Base-by-base conservation (phyloP, 2,329 filamentous ascomycete species). In the Diaporthe ampelina region DNA sequence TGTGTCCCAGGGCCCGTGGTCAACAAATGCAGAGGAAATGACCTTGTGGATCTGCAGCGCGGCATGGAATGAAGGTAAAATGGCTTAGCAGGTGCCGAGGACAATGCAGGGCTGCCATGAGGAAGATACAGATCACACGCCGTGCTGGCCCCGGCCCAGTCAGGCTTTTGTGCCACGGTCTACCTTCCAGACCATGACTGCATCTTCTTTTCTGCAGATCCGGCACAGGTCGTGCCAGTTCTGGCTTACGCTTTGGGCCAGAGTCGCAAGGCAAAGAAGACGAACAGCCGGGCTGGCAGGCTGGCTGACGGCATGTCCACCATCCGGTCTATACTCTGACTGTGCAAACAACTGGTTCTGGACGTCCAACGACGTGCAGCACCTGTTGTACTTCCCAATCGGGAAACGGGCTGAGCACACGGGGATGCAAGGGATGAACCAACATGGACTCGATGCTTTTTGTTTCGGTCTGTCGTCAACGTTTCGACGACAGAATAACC, bases 1-100 rank as follows among this genome's bases (percentile, higher is more conserved):
- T 43, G 40, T 43, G 40, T 17, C 40, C 61, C 61, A 67, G 61
- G 26, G 43, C 61, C 29, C 63, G 63, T 52, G 48, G 48, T 40
- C 48, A 68, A 68, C 63, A 68, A 54, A 68, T 68, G 63, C 48
- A 68, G 45, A 68, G 63, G 63, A 68, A 68, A 68, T 68, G 63
- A 68, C 63, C 13, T 50, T 32, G 48, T 68, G 63, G 63, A 40
- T 68, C 63, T 68, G 48, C 63, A 54, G 45, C 63, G 63, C 48
- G 32, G 48, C 63, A 68, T 37, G 63, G 63, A 68, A 68, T 68
- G 63, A 68, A 54, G 63, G 63, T 68, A 13, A 68, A 45, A 68
- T 54, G 45, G 63, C 63, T 54, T 48, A 21, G n/a, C 63, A 50
- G 32, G n/a, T 52, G 61, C 45, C 61, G 63, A 68, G 48, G 63